These are phyloP conservation scores for Aspergillus felis DNA, from an alignment of 2,329 filamentous ascomycete species.

Conservation along the genomic window DNA sequence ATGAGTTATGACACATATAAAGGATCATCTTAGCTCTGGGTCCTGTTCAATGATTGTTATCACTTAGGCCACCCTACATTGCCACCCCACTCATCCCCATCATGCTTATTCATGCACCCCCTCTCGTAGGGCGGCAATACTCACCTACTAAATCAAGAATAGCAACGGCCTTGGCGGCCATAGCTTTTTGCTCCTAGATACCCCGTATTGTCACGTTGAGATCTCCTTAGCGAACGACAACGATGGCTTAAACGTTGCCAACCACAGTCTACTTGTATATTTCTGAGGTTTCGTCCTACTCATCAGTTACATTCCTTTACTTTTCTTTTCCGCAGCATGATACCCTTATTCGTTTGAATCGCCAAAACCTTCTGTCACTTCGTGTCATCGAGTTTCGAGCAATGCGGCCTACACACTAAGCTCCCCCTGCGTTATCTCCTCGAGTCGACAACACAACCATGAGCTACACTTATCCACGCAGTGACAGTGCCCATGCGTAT, in stretches of 20 bases:
- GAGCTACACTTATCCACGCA: slow-evolving; percentile 33
- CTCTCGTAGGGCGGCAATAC: too few relatives aligned
- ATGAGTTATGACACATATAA: too few relatives aligned
- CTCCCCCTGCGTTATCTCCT: slow-evolving; percentile 10
- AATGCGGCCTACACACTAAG: slow-evolving; percentile 15
- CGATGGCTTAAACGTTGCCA: background rate
- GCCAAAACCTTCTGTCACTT: background rate
- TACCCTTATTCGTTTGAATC: background rate
- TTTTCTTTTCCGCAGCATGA: background rate
- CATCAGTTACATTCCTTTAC: background rate
- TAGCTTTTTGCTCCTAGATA: too few relatives aligned
- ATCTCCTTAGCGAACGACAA: background rate
- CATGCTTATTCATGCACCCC: too few relatives aligned
- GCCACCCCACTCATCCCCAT: too few relatives aligned
- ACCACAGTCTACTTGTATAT: background rate
- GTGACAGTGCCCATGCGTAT: slow-evolving; percentile 21
- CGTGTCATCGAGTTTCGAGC: slow-evolving; percentile 11
- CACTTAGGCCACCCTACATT: too few relatives aligned
- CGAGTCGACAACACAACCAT: slow-evolving; percentile 20
- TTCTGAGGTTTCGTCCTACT: background rate
- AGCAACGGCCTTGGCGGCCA: too few relatives aligned
- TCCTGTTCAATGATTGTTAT: too few relatives aligned
- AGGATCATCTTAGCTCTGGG: too few relatives aligned
- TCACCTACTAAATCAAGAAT: too few relatives aligned
- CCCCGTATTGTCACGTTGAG: background rate